Conservation (phyloP, 805 yeast genomes). For the Wickerhamiella shivajii region DNA sequence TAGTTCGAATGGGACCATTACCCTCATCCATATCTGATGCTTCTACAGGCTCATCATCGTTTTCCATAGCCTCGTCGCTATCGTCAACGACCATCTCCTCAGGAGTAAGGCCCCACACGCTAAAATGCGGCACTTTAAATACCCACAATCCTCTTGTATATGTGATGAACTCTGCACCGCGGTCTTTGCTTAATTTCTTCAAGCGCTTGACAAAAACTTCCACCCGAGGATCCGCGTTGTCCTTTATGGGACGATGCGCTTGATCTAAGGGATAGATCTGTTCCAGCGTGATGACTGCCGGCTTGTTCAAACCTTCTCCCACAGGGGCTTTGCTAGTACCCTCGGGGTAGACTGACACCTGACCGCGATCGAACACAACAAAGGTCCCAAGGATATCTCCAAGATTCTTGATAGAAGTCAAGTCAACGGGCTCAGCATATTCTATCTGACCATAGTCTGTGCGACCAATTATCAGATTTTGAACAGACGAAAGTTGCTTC, state of each 20-base stretch:
- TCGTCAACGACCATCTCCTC: slow-evolving; percentile 19
- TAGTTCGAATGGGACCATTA: too few relatives aligned
- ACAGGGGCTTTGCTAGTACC: slow-evolving; percentile 37
- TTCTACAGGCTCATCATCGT: slow-evolving; percentile 34
- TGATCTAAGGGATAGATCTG: slow-evolving; percentile 61
- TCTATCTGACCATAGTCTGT: slow-evolving; percentile 54
- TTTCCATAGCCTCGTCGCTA: slow-evolving; percentile 41
- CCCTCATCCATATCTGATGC: slow-evolving; percentile 22
- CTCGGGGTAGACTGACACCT: slow-evolving; percentile 59
- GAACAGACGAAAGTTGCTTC: slow-evolving; percentile 43
- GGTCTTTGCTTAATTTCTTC: slow-evolving; percentile 35
- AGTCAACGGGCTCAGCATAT: slow-evolving; percentile 62
- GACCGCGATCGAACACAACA: slow-evolving; percentile 44
- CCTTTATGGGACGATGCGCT: slow-evolving; percentile 43
- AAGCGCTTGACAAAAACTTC: slow-evolving; percentile 30
- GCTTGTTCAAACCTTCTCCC: slow-evolving; percentile 68
- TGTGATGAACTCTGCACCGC: slow-evolving; percentile 67
- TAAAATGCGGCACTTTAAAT: slow-evolving; percentile 77
- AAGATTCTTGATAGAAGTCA: slow-evolving; percentile 45
- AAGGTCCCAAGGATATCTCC: slow-evolving; percentile 50
- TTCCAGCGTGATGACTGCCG: slow-evolving; percentile 57
- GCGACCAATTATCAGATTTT: slow-evolving; percentile 58
- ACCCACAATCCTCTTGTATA: slow-evolving; percentile 64
- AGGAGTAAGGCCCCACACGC: slow-evolving; percentile 75
- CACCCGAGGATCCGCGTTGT: slow-evolving; percentile 55